These are phyloP conservation scores for Cladophialophora chaetospira DNA, from an alignment of 2,329 filamentous ascomycete genomes.

Conservation along the genomic window DNA sequence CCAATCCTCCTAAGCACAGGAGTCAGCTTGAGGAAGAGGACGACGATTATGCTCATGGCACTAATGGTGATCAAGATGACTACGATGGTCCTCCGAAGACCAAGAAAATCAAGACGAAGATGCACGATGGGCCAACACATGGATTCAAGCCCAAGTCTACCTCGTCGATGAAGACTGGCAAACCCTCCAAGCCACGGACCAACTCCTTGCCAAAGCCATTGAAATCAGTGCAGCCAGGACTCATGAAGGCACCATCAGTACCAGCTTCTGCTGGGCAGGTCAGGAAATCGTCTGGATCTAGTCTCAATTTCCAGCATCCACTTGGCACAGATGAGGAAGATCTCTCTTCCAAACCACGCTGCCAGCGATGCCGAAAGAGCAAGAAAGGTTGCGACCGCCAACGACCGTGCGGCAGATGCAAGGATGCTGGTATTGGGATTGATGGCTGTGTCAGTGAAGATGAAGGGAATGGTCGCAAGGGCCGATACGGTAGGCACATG, in stretches of 20 bases:
- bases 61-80: slow-evolving; percentile 50
- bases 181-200: slow-evolving; percentile 39
- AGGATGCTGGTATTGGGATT: slow-evolving; percentile 88
- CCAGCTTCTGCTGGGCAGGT: slow-evolving; percentile 47
- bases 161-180: slow-evolving; percentile 32
- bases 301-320: slow-evolving; percentile 63
- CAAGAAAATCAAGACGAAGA: slow-evolving; percentile 56
- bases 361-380: slow-evolving; percentile 97
- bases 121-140: slow-evolving; percentile 32
- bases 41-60: slow-evolving; percentile 56
- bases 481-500: slow-evolving; percentile 77
- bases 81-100: slow-evolving; percentile 44
- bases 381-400: slow-evolving; percentile 99
- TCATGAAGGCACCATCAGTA: slow-evolving; percentile 42
- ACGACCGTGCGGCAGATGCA: slow-evolving; percentile 90
- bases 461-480: slow-evolving; percentile 95
- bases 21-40: slow-evolving; percentile 57
- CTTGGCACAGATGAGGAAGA: slow-evolving; percentile 79
- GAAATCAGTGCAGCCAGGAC: slow-evolving; percentile 49
- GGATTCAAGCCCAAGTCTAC: slow-evolving; percentile 26
- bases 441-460: slow-evolving; percentile 97
- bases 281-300: slow-evolving; percentile 65
- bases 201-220: slow-evolving; percentile 41
- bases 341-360: slow-evolving; percentile 90
- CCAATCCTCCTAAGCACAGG: slow-evolving; percentile 53